Base-by-base conservation (phyloP, 331 rosid species). In the Stylosanthes scabra region DNA sequence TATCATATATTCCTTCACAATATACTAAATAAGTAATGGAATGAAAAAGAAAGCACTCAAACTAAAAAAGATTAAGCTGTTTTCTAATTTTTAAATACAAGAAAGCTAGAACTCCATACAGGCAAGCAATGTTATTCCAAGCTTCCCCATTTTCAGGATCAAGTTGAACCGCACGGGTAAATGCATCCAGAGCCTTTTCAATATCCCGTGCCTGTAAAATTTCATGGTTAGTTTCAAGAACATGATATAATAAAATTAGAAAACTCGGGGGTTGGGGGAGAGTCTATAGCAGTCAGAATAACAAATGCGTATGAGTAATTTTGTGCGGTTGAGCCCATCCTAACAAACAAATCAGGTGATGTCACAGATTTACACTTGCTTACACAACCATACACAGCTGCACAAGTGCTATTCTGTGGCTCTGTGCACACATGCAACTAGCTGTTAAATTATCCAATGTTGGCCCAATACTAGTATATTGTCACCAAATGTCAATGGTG, bases 131-230 rank as follows among this genome's bases (percentile, higher is more conserved):
- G 77, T 94, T 94, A 83, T 94, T 94, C 99, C 99, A 94, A 60
- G 99, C 97, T 89, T 94, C 99, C 83, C 99, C 99, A 31, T 94
- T 94, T 44, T 91, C 97, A 55, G 99, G 99, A 82, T 91, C 96
- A 70, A 94, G 99, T 81, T 94, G 97, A 86, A 94, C 93, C 40
- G 99, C 91, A 28, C 96, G 96, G 51, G 97, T 91, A 84, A 94
- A 94, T 3, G 88, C 97, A 90, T 94, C 99, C 70, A 94, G 72
- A 71, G 99, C 99, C 86, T 91, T 94, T 34, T 90, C 97, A 78
- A 84, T 69, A 87, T 94, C 97, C 77, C 87, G 89, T 25, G 97
- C 97, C 97, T 94, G 95, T 37, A 77, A 37, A 52, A 72, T 68
- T 80, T 9, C 41, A 68, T 78, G 64, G 66, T 78, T 47, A 80